Evolutionary conservation across 768 basidiomycete genomes (phyloP).

Genomic region (Kwoniella pini): DNA sequence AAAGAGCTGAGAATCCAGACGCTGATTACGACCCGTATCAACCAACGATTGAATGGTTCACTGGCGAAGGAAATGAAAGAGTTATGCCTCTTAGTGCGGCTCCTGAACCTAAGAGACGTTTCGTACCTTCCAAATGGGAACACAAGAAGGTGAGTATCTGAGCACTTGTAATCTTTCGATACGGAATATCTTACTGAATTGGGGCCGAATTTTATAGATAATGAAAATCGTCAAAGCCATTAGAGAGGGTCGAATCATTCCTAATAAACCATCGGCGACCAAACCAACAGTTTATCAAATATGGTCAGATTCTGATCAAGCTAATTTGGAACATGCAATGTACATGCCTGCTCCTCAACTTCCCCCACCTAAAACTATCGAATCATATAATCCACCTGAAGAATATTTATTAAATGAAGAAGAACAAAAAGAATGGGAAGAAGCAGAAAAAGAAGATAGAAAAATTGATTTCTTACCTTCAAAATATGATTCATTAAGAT

Average conservation of each 20-base stretch:
- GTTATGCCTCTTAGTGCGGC: constrained; percentile 87
- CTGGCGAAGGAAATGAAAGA: constrained; percentile 91
- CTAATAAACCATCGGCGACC: constrained; percentile 78
- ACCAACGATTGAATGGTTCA: constrained; percentile 94
- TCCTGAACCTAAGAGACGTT: constrained; percentile 93
- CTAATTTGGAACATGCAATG: constrained; percentile 71
- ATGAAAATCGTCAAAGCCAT: constrained; percentile 99
- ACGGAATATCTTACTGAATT: constrained; percentile 75
- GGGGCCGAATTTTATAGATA: constrained; percentile 61
- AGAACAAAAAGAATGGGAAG: constrained; percentile 81
- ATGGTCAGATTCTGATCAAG: constrained; percentile 70
- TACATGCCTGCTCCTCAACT: constrained; percentile 92
- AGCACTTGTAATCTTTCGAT: constrained; percentile 60
- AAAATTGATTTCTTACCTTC: constrained; percentile 84
- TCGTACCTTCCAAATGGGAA: constrained; percentile 99
- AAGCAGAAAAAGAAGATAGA: constrained; percentile 80
- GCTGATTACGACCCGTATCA: constrained; percentile 87
- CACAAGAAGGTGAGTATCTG: constrained; percentile 79
- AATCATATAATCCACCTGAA: constrained; percentile 97
- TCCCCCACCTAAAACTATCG: constrained; percentile 83
- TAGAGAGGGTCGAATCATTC: constrained; percentile 88
- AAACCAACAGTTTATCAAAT: constrained; percentile 74
- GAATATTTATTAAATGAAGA: constrained; percentile 87
- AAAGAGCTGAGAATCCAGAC: constrained; percentile 88
- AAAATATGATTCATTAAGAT: constrained; percentile 79